A percentile compares a stretch with the other conserved stretches of the same genome.
Evolutionary conservation across 106 monocot species (phyloP).

Genomic region (Hemerocallis citrina): DNA sequence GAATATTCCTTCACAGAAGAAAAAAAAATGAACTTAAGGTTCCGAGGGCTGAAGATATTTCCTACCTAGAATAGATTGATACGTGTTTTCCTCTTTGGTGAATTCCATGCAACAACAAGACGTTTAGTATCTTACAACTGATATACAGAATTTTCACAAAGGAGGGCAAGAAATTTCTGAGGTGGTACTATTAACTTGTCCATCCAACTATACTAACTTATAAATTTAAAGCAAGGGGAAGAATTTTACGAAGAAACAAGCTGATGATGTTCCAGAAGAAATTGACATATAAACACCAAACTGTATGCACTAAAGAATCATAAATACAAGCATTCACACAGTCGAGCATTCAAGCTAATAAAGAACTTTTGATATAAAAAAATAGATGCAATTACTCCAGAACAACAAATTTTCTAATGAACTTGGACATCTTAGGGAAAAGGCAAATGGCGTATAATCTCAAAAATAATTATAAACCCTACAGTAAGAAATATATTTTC

Average conservation of each 20-base stretch:
- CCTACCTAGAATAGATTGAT: background rate
- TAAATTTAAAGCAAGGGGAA: background rate
- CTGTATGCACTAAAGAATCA: background rate
- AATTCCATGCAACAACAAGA: background rate
- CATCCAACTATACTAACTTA: background rate
- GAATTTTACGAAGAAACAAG: background rate
- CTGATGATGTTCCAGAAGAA: background rate
- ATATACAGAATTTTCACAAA: background rate
- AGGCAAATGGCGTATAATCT: background rate
- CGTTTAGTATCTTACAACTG: background rate
- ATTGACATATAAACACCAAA: background rate
- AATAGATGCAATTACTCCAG: background rate
- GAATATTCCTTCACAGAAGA: no score
- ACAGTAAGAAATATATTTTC: background rate
- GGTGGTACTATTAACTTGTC: background rate
- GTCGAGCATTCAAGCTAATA: background rate
- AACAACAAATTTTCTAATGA: background rate
- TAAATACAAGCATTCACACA: background rate
- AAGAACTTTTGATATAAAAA: background rate
- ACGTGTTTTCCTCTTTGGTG: no score
- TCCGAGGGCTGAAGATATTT: background rate
- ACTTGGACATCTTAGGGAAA: no score
- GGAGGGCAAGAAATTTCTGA: background rate
- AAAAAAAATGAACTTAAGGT: background rate
- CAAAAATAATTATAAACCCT: background rate